Base-by-base conservation (phyloP, 805 yeast genomes). In the Yarrowia sp. region DNA sequence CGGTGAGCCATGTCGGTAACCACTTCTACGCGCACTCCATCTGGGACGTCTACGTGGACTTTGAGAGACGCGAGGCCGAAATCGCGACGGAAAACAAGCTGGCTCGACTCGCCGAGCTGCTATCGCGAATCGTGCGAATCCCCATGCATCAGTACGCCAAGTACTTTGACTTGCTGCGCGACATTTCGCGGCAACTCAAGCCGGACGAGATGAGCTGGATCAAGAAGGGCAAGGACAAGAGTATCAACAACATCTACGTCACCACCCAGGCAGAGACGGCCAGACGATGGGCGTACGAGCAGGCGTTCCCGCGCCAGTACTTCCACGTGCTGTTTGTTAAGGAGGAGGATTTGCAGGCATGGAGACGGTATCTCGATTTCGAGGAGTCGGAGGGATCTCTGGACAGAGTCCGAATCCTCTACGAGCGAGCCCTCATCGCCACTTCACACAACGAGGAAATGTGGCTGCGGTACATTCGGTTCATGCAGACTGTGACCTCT, bases 121-220 rank as follows among this genome's bases (percentile, higher is more conserved):
- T 38, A 69, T 70, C 39, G 5, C 63, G 73, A 29, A 65, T 74
- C 33, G 62, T 71, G 10, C 64, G 59, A 41, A 76, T 88, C 1
- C 97, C 97, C 0, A 73, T 93, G 46, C 93, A 93, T 72, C 96
- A 91, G 68, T 92, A 90, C 71, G 86, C 97, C 0, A 84, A 81
- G 65, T 93, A 86, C 71, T 88, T 82, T 68, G 84, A 75, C 70
- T 78, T 68, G 64, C 74, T 72, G 64, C 63, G 68, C n/a, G 61
- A 58, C n/a, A 21, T 72, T 12, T 63, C 67, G 14, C 76, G 55
- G 69, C 72, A 29, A 74, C 74, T 69, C 58, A 75, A 62, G 2
- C 27, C 35, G 6, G 47, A 55, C 27, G 47, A 55, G 19, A 8
- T 29, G 31, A 18, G 36, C 27, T 38, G 47, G 46, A n/a, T 55